Base-by-base conservation (phyloP, 495 filamentous ascomycete genomes). In the Gamarada debralockiae region DNA sequence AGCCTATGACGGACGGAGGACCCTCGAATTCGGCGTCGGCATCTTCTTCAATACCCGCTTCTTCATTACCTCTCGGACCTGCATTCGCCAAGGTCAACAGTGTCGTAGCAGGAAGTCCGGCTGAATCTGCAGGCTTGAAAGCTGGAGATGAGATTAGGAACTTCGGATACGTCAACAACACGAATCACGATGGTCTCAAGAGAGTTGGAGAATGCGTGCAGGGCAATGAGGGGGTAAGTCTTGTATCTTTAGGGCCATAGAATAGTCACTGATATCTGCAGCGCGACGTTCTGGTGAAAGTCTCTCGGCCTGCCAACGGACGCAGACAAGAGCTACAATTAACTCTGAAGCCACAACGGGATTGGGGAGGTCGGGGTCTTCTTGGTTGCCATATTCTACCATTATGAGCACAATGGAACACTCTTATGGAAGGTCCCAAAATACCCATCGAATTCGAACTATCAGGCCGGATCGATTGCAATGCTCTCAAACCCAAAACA, bases 11-110 rank as follows among this genome's bases (percentile, higher is more conserved):
- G 7, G 45, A 40, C 18, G 39, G 40, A 13, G 44, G 20, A 18
- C 17, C 37, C 1, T 0, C 25, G 17, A 55, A 69, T 62, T 56
- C 60, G 65, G 53, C 68, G 48, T 65, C 69, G 2, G 25, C 14
- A 15, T 12, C 24, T 18, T 31, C 13, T n/a, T 10, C 24, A 9
- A 6, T 25, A 65, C 50, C 45, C 6, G 15, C 51, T 17, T 20
- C 49, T 15, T 17, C 45, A 7, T 21, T 18, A 17, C 68, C 58
- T 15, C 55, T 84, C 22, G 85, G 86, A 36, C 76, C 76, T 38
- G 83, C 90, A 1, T 99, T 99, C 65, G 95, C 95, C 17, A 93
- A 80, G 62, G 86, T 99, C 53, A 97, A 96, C 58, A 86, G 78
- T 34, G 87, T 99, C 18, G 84, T 82, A 22, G 61, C 76, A 6